Conservation (phyloP, 495 filamentous ascomycete species). For the Talaromyces ruber region DNA sequence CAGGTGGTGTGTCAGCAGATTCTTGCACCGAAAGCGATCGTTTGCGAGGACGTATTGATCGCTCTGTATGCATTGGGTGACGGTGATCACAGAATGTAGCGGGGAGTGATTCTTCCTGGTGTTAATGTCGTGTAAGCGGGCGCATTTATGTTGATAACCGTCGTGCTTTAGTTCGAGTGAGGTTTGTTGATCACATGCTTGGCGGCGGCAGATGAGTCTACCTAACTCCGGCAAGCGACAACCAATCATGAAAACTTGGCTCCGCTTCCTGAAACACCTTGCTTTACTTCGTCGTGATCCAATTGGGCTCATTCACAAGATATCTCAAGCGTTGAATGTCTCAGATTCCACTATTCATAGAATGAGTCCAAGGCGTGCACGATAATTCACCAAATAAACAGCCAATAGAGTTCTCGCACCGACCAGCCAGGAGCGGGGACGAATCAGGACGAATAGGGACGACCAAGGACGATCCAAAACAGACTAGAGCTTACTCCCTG, state of each 20-base stretch:
- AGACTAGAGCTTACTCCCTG: no score
- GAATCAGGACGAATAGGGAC: neutral
- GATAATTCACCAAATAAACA: neutral
- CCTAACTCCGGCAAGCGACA: neutral
- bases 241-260: neutral
- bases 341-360: neutral
- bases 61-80: neutral
- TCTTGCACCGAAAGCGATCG: neutral
- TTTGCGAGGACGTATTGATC: neutral
- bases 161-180: neutral
- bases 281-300: neutral
- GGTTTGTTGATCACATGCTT: neutral
- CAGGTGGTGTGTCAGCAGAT: neutral
- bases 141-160: neutral
- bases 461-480: neutral
- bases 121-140: neutral
- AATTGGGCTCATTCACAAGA: neutral
- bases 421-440: neutral
- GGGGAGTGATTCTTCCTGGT: neutral
- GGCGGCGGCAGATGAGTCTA: neutral
- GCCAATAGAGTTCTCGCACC: neutral
- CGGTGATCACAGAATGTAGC: neutral
- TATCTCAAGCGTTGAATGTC: neutral
- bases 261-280: neutral
- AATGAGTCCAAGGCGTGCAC: neutral